Conservation (phyloP, 108 stramenopile genomes). For the Cyclotella kingstonii region DNA sequence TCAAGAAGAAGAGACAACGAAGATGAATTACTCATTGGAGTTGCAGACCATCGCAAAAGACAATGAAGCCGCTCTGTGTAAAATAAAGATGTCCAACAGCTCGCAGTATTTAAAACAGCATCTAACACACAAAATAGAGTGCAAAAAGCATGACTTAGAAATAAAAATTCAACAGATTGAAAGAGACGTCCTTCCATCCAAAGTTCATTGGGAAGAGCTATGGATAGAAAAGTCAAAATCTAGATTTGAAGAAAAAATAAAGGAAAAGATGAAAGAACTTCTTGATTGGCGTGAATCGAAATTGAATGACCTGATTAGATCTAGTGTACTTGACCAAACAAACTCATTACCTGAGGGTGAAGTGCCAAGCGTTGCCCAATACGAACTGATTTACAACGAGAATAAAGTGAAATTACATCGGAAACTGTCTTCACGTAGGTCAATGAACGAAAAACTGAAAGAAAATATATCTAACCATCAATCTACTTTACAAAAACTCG, state of each 20-base stretch:
- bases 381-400: background rate
- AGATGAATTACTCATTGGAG: slow-evolving; percentile 18
- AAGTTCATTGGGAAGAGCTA: slow-evolving; percentile 23
- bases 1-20: slow-evolving; percentile 28
- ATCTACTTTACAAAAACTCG: background rate
- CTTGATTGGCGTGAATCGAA: slow-evolving; percentile 11
- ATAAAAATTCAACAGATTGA: slow-evolving; percentile 13
- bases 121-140: slow-evolving; percentile 4
- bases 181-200: slow-evolving; percentile 7
- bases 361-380: background rate
- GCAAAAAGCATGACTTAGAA: slow-evolving; percentile 5
- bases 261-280: slow-evolving; percentile 22
- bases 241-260: slow-evolving; percentile 2
- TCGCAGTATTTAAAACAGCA: slow-evolving; percentile 12
- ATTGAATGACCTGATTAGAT: slow-evolving; percentile 25
- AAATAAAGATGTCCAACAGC: slow-evolving; percentile 4
- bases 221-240: slow-evolving; percentile 15
- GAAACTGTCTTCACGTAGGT: background rate
- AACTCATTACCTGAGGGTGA: background rate
- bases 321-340: slow-evolving; percentile 13
- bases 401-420: background rate
- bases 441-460: background rate
- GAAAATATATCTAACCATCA: background rate
- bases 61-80: slow-evolving; percentile 18
- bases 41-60: slow-evolving; percentile 12